Conservation (phyloP, 768 basidiomycete genomes). For the Saitozyma podzolica region DNA sequence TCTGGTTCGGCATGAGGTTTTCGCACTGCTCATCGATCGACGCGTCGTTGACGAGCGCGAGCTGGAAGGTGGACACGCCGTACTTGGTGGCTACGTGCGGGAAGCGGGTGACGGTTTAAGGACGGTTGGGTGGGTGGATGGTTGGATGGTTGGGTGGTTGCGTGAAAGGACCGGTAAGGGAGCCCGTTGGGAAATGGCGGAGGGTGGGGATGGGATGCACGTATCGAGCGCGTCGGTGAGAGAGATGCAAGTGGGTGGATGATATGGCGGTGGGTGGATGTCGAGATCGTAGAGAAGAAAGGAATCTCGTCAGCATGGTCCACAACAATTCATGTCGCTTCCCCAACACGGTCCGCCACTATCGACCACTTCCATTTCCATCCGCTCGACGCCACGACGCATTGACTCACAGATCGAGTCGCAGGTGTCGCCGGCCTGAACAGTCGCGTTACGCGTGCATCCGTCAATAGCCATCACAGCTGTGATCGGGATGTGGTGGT, state of each 20-base stretch:
- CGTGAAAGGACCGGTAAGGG: background rate
- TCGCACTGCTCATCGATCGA: slow-evolving; percentile 60
- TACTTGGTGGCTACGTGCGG: slow-evolving; percentile 34
- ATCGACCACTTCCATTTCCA: too few species aligned
- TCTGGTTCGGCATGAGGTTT: slow-evolving; percentile 63
- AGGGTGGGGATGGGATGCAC: background rate
- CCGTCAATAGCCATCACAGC: slow-evolving; percentile 43
- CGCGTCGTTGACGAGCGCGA: slow-evolving; percentile 63
- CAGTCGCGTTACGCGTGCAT: slow-evolving; percentile 66
- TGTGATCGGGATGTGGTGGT: slow-evolving; percentile 5
- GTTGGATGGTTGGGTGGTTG: background rate
- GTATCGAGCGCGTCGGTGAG: too few species aligned
- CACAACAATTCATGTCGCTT: too few species aligned
- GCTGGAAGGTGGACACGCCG: slow-evolving; percentile 65
- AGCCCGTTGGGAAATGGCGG: background rate
- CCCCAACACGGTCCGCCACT: too few species aligned
- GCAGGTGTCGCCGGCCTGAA: slow-evolving; percentile 64
- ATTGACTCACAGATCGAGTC: slow-evolving; percentile 61
- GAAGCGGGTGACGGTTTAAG: too few species aligned
- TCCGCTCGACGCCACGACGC: background rate
- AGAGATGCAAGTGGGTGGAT: too few species aligned
- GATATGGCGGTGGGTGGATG: too few species aligned
- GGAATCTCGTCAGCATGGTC: too few species aligned
- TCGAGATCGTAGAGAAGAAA: too few species aligned
- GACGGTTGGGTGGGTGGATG: background rate